These are phyloP conservation scores for Termitomyces sp. DNA, from an alignment of 768 basidiomycete genomes.

Conservation along the genomic window DNA sequence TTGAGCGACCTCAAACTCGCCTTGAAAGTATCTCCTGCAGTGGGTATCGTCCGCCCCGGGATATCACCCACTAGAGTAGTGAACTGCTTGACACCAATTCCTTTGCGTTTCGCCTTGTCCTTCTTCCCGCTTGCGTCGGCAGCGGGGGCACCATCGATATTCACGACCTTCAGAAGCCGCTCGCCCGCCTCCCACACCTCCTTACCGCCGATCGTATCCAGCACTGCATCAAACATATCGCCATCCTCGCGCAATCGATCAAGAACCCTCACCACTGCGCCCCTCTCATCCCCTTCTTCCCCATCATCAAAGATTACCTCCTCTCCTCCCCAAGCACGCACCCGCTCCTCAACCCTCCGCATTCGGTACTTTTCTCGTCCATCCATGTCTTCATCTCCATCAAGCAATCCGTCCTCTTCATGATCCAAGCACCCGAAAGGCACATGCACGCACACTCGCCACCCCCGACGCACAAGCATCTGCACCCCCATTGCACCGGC, in stretches of 20 bases:
- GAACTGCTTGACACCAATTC: constrained; percentile 47
- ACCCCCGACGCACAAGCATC: constrained; percentile 67
- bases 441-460: constrained; percentile 72
- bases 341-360: constrained; percentile 44
- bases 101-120: constrained; percentile 23
- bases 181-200: constrained; percentile 76
- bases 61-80: constrained; percentile 78
- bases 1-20: constrained; percentile 66
- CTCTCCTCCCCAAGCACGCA: constrained; percentile 69
- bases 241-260: constrained; percentile 48
- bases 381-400: not conserved
- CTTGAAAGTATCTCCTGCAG: constrained; percentile 67
- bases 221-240: constrained; percentile 69
- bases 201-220: constrained; percentile 82
- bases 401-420: constrained; percentile 4
- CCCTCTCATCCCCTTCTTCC: constrained; percentile 32
- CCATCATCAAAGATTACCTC: constrained; percentile 73
- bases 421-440: constrained; percentile 22
- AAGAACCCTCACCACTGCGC: constrained; percentile 47
- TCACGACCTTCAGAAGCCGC: constrained; percentile 44
- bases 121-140: constrained; percentile 14
- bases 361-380: constrained; percentile 39
- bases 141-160: constrained; percentile 13
- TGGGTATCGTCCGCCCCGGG: constrained; percentile 62
- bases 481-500: constrained; percentile 74